Percentiles rank a stretch among this genome's conserved stretches.
Evolutionary conservation across 2,329 filamentous ascomycete genomes (phyloP).

Genomic region (Helminthosporium solani): DNA sequence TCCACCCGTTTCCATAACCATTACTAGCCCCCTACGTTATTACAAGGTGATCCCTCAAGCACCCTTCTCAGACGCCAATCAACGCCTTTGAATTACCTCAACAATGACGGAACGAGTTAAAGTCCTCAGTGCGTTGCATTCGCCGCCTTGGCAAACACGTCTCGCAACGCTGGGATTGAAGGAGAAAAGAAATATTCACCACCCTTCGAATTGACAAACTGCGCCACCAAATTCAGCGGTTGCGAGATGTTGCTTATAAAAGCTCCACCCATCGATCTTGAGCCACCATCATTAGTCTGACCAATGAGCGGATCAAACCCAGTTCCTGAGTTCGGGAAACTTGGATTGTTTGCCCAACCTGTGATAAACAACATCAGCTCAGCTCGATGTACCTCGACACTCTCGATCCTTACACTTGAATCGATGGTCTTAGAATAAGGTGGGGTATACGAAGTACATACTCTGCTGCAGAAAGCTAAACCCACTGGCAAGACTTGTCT

Average conservation of each 20-base stretch:
- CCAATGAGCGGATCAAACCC: slow-evolving; percentile 9
- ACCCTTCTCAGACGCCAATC: no score
- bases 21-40: no score
- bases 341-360: slow-evolving; percentile 4
- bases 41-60: no score
- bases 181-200: slow-evolving; percentile 11
- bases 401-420: no score
- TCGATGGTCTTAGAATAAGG: no score
- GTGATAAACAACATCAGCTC: not conserved
- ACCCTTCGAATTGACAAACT: slow-evolving; percentile 7
- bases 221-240: slow-evolving; percentile 2
- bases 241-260: not conserved
- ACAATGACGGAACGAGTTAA: no score
- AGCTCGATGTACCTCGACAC: no score
- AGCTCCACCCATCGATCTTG: slow-evolving; percentile 2
- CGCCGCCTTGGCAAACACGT: not conserved
- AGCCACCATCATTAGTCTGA: not conserved
- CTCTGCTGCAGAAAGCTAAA: slow-evolving; percentile 9
- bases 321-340: not conserved
- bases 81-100: no score
- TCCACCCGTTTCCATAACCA: no score
- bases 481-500: slow-evolving; percentile 1
- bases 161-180: slow-evolving; percentile 3
- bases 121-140: not conserved
- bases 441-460: not conserved